These are phyloP conservation scores for Chamaecyparis obtusa DNA, from an alignment of 75 land plant genomes.

Conservation along the genomic window DNA sequence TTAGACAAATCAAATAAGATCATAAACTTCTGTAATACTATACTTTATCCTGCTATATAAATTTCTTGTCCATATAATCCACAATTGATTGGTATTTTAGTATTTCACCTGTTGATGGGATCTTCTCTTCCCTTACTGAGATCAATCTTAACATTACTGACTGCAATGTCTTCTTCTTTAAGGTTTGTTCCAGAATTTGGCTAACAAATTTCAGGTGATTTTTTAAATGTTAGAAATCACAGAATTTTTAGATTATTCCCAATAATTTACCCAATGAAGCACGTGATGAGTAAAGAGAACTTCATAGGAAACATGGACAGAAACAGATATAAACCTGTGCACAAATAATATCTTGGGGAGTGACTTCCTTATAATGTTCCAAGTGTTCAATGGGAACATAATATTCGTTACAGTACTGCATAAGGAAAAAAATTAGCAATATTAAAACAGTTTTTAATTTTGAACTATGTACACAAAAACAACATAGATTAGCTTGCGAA, in stretches of 20 bases:
- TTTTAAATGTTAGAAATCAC: background rate
- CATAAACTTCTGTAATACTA: background rate
- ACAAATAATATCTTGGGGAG: constrained; percentile 71
- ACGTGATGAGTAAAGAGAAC: background rate
- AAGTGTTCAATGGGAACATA: constrained; percentile 59
- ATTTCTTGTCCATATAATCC: background rate
- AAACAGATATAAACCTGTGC: constrained; percentile 35
- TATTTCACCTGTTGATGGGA: constrained; percentile 71
- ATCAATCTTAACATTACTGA: constrained; percentile 88
- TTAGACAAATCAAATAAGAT: background rate
- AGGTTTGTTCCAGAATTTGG: constrained; percentile 32
- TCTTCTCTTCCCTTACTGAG: constrained; percentile 75
- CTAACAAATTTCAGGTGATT: constrained; percentile 22
- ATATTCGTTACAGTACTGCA: constrained; percentile 85
- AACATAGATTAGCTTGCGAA: background rate
- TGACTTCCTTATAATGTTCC: constrained; percentile 76
- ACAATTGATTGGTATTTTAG: background rate
- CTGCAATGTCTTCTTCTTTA: constrained; percentile 81
- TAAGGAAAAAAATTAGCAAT: background rate
- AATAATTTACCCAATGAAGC: background rate
- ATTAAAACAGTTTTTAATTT: background rate
- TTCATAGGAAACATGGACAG: background rate
- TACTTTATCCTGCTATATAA: background rate
- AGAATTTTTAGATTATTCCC: background rate
- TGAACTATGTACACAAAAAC: background rate